Evolutionary conservation across 768 basidiomycete genomes (phyloP), one percentile per base, ranked within the genome.

Genomic region (Termitomyces titanicus): DNA sequence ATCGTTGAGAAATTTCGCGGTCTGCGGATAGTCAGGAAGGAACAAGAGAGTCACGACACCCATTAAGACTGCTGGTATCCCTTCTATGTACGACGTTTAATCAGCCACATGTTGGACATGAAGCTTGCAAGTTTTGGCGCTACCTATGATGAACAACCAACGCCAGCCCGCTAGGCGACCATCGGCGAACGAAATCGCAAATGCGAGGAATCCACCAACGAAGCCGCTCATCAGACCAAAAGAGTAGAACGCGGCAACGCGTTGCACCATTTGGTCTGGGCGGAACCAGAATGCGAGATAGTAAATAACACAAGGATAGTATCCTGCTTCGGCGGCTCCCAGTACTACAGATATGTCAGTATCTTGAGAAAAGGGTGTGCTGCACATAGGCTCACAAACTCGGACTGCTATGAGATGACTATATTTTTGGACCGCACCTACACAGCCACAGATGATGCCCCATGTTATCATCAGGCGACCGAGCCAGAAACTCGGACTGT

Each of bases 241-340:
- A n/a, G 58, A 59, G 31, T 50, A 59, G 47, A 59, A 59, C 6
- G 37, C 50, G 25, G 58, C 58, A 34, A 59, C 37, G 3, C 58
- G 54, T 6, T 8, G 54, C 9, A 54, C 38, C 40, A 59, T 42
- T 7, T 59, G 51, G 40, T 59, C 54, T 24, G 58, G 54, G 5
- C 51, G 54, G 51, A 56, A 59, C 58, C 58, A 59, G 51, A 59
- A 59, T 10, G 58, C 58, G 22, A 59, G 58, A 29, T 59, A 59
- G 29, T 59, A 59, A 9, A 59, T 59, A 13, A 59, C 31, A 38
- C 54, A 53, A n/a, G 58, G 58, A 46, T 55, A 59, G 42, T 59
- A 59, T n/a, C 58, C 58, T 13, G 58, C 58, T 52, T 59, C 58
- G n/a, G 58, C 58, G 7, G 46, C 54, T 55, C 58, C 58, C 2